Percentiles rank a stretch among this genome's conserved stretches.
Conservation (phyloP, 2,329 filamentous ascomycete genomes). For the Pyrenophora teres region DNA sequence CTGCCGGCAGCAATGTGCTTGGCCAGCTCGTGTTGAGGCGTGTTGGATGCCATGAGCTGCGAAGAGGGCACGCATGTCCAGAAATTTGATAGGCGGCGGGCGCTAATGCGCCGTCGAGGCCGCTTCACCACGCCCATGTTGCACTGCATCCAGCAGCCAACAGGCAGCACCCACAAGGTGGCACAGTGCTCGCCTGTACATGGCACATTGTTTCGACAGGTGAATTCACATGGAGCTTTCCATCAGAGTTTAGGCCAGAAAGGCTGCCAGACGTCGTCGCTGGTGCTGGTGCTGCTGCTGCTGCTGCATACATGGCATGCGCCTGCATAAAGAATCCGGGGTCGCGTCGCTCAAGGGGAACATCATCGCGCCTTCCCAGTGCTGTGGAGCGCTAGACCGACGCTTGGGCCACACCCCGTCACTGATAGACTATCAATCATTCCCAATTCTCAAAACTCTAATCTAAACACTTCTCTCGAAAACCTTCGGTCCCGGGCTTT, state of each 20-base stretch:
- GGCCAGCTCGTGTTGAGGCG: conserved; percentile 43
- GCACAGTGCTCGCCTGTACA: background rate
- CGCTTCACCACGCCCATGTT: conserved; percentile 9
- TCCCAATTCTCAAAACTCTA: conserved; percentile 5
- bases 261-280: background rate
- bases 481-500: conserved; percentile 8
- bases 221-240: no score
- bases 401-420: conserved; percentile 27
- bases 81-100: conserved; percentile 19
- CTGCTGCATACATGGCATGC: background rate
- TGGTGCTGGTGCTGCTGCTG: background rate
- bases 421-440: conserved; percentile 23
- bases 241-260: no score
- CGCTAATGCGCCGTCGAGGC: conserved; percentile 22
- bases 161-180: background rate
- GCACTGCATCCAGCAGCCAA: conserved; percentile 1
- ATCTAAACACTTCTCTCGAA: conserved; percentile 4
- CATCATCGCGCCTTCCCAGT: conserved; percentile 18
- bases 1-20: conserved; percentile 41
- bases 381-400: conserved; percentile 20
- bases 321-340: conserved; percentile 16
- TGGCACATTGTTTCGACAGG: no score
- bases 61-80: conserved; percentile 10
- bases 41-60: conserved; percentile 45
- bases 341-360: conserved; percentile 14